phyloP scores from a whole-genome alignment of 2,329 filamentous ascomycete genomes.

The Claviceps sp. region DNA sequence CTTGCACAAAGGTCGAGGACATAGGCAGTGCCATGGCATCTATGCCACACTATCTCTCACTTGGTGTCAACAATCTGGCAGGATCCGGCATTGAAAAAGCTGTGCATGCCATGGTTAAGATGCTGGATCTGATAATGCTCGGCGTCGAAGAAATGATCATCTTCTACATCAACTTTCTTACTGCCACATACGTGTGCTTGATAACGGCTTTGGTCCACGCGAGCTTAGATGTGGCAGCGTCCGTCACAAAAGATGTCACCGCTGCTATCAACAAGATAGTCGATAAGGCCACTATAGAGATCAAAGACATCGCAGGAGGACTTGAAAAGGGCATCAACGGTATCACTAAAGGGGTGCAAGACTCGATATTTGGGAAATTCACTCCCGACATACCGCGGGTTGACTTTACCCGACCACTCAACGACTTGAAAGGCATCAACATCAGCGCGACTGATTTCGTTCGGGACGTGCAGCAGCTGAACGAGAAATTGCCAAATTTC shows the following conservation, averaged over 20 bases:
- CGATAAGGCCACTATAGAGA: conserved; percentile 39
- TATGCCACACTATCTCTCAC: conserved; percentile 90
- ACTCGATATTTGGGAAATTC: conserved; percentile 36
- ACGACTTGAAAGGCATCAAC: conserved; percentile 54
- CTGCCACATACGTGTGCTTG: conserved; percentile 79
- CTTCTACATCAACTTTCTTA: conserved; percentile 86
- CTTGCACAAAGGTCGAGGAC: conserved; percentile 84
- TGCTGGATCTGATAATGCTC: conserved; percentile 66
- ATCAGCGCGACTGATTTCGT: conserved; percentile 55
- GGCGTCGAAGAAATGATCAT: conserved; percentile 78
- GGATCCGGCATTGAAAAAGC: conserved; percentile 68
- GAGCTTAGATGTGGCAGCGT: conserved; percentile 53
- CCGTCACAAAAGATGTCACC: conserved; percentile 39
- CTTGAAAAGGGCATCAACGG: conserved; percentile 34
- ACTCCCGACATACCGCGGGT: conserved; percentile 35
- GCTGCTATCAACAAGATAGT: conserved; percentile 36
- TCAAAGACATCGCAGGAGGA: conserved; percentile 44
- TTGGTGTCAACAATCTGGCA: conserved; percentile 76
- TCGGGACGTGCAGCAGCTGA: conserved; percentile 56
- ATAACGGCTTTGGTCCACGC: conserved; percentile 73
- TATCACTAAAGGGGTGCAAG: conserved; percentile 30
- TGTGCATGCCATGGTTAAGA: conserved; percentile 64
- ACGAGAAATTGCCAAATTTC: conserved; percentile 71
- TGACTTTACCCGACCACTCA: conserved; percentile 51
- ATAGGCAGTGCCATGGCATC: conserved; percentile 92